These are phyloP conservation scores for Aspergillus sp. DNA, from an alignment of 2,329 filamentous ascomycete genomes.

Conservation along the genomic window DNA sequence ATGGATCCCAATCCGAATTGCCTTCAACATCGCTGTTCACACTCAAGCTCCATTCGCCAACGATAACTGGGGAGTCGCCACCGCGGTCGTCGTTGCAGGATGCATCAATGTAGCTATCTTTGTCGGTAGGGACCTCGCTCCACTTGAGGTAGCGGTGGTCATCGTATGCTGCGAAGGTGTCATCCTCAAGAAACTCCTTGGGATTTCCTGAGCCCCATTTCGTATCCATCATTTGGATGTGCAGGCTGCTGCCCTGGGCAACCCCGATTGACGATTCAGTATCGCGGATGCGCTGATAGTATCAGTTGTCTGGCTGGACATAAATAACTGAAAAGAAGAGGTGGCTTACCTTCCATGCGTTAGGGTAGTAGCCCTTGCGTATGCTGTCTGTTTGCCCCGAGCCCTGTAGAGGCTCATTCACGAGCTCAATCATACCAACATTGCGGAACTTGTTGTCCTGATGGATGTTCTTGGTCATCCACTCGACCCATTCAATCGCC, in stretches of 20 bases:
- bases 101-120: constrained; percentile 52
- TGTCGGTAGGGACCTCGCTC: constrained; percentile 42
- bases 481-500: constrained; percentile 55
- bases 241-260: constrained; percentile 43
- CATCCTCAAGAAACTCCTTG: constrained; percentile 5
- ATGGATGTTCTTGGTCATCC: constrained; percentile 56
- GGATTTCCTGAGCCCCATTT: constrained; percentile 54
- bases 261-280: constrained; percentile 49
- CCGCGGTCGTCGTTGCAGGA: constrained; percentile 52
- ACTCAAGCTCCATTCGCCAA: constrained; percentile 61
- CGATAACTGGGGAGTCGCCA: constrained; percentile 48
- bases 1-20: constrained; percentile 45
- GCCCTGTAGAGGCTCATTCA: constrained; percentile 57
- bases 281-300: constrained; percentile 45
- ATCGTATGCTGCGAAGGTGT: constrained; percentile 53
- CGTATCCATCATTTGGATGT: background rate
- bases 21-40: constrained; percentile 51
- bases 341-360: constrained; percentile 40
- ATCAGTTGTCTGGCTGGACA: background rate
- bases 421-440: constrained; percentile 59
- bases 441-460: constrained; percentile 49
- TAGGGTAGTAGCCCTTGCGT: constrained; percentile 49
- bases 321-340: background rate
- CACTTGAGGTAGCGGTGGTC: constrained; percentile 62
- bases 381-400: constrained; percentile 35